Conservation (phyloP, 1,139 yeast genomes). For the Blastobotrys illinoisensis region DNA sequence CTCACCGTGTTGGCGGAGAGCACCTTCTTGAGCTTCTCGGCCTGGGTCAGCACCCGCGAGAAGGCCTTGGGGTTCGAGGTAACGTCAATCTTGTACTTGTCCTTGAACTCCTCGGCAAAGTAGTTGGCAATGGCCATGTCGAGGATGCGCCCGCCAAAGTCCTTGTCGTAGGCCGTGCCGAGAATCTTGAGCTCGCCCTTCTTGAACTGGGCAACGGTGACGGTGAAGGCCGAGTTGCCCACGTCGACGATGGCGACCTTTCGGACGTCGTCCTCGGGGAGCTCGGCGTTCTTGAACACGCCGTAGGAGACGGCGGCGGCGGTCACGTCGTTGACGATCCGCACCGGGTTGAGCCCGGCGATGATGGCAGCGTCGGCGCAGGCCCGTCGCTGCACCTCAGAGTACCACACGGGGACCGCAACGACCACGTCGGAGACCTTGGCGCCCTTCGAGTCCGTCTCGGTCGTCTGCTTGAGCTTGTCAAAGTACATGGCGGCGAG, state of each 20-base stretch:
- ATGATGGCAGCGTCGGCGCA: conserved; percentile 91
- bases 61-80: conserved; percentile 89
- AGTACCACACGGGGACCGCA: conserved; percentile 96
- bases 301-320: conserved; percentile 99
- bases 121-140: conserved; percentile 92
- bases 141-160: conserved; percentile 97
- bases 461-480: conserved; percentile 78
- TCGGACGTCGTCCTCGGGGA: conserved; percentile 88
- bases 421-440: conserved; percentile 77
- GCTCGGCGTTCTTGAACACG: conserved; percentile 84
- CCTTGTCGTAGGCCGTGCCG: conserved; percentile 89
- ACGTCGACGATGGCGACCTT: conserved; percentile 91
- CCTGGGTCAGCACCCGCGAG: conserved; percentile 84
- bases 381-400: conserved; percentile 95
- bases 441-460: conserved; percentile 64
- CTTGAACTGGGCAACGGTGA: conserved; percentile 84
- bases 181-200: conserved; percentile 93
- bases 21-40: conserved; percentile 93
- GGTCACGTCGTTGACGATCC: conserved; percentile 94
- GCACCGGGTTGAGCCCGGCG: conserved; percentile 96
- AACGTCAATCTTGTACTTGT: conserved; percentile 90
- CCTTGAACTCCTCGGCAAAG: conserved; percentile 86
- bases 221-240: conserved; percentile 95
- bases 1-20: conserved; percentile 94
- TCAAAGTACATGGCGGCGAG: conserved; percentile 90